phyloP scores from a whole-genome alignment of 768 basidiomycete species.

The Mrakia hoshinonis region DNA sequence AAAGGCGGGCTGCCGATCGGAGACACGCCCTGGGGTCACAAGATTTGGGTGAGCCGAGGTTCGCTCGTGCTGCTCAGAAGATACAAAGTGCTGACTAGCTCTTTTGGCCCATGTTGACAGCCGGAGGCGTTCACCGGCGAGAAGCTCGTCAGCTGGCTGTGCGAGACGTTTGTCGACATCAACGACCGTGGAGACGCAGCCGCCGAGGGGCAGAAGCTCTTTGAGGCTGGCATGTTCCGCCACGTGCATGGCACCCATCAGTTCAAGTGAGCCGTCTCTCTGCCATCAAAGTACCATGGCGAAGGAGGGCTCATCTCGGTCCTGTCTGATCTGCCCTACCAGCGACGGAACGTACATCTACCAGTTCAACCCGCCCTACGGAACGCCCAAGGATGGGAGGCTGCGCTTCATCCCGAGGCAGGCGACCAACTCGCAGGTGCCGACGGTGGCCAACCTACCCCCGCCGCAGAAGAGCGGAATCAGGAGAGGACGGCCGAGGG shows the following conservation, averaged over 20 bases:
- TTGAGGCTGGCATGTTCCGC: conserved; percentile 68
- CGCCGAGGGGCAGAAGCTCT: conserved; percentile 67
- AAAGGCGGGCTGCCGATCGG: conserved; percentile 11
- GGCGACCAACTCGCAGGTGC: not conserved
- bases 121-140: conserved; percentile 74
- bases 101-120: not conserved
- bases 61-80: too few species aligned
- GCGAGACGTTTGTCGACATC: conserved; percentile 75
- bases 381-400: conserved; percentile 13
- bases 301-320: too few species aligned
- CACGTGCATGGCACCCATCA: conserved; percentile 23
- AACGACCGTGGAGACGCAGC: conserved; percentile 68
- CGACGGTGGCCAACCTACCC: not conserved
- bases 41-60: conserved; percentile 1
- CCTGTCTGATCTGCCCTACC: not conserved
- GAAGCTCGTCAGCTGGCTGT: conserved; percentile 85
- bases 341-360: conserved; percentile 27
- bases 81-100: not conserved
- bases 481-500: conserved; percentile 33
- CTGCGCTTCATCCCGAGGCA: conserved; percentile 11
- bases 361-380: conserved; percentile 24
- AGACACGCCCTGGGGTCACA: conserved; percentile 17
- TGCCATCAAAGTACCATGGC: too few species aligned
- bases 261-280: conserved; percentile 16
- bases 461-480: not conserved